Conservation (phyloP, 108 stramenopile species). For the Nitzschia sp. region DNA sequence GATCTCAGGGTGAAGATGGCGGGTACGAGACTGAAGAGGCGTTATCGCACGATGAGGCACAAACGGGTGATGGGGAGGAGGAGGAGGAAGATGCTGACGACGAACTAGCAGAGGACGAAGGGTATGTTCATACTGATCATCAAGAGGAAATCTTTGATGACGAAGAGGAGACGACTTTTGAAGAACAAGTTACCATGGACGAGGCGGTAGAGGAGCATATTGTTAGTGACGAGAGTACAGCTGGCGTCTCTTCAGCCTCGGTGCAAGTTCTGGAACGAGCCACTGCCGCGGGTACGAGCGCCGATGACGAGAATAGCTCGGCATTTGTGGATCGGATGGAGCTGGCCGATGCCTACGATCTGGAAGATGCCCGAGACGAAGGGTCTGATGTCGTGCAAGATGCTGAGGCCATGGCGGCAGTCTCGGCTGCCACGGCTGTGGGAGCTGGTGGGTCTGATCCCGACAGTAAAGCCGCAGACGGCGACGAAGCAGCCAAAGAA, state of each 20-base stretch:
- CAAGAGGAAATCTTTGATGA: constrained; percentile 17
- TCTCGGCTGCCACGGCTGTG: constrained; percentile 15
- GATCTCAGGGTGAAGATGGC: neutral
- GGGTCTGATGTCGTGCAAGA: constrained; percentile 2
- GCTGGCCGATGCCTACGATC: constrained; percentile 40
- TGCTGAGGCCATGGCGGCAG: constrained; percentile 25
- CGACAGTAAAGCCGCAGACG: neutral
- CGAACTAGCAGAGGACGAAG: constrained; percentile 11
- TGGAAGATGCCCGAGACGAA: neutral
- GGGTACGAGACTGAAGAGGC: neutral
- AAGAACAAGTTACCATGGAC: constrained; percentile 5
- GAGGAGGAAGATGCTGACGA: constrained; percentile 11
- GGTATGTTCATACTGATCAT: constrained; percentile 7
- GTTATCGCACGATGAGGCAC: neutral
- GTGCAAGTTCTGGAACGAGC: constrained; percentile 8
- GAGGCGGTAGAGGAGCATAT: constrained; percentile 14
- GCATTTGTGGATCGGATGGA: constrained; percentile 51
- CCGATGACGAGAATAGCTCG: constrained; percentile 36
- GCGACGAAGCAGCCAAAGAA: neutral
- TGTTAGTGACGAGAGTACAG: neutral
- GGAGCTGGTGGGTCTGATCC: neutral
- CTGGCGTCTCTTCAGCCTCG: neutral
- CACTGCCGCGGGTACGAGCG: constrained; percentile 6
- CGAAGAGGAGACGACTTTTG: constrained; percentile 4
- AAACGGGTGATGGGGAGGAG: neutral